Evolutionary conservation across 371 early-diverging fungal species (phyloP).

Genomic region (Mucor racemosus): DNA sequence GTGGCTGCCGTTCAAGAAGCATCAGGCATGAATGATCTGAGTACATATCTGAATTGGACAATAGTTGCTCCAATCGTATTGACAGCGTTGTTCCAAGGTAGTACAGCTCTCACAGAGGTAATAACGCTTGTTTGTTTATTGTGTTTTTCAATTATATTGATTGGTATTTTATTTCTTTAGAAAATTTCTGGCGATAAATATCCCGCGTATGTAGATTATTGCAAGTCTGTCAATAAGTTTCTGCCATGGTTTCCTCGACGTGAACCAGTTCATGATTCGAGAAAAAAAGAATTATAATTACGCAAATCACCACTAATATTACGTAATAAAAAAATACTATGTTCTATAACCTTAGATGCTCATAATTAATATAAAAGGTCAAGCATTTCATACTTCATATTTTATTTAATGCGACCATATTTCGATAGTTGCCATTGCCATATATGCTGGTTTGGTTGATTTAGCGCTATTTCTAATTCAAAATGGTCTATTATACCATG

Average conservation of each 20-base stretch:
- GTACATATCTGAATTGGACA: slow-evolving; percentile 60
- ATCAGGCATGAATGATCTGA: neutral
- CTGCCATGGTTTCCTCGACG: slow-evolving; percentile 60
- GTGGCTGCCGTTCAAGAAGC: slow-evolving; percentile 45
- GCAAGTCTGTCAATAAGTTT: slow-evolving; percentile 62
- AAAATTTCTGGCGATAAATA: slow-evolving; percentile 71
- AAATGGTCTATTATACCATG: no score
- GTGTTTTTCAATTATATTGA: slow-evolving; percentile 4
- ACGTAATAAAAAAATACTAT: no score
- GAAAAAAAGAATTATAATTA: slow-evolving; percentile 19
- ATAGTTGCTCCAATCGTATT: slow-evolving; percentile 62
- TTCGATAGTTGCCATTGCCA: no score
- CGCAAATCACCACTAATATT: no score
- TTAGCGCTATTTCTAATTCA: no score
- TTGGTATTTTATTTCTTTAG: slow-evolving; percentile 12
- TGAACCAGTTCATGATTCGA: neutral
- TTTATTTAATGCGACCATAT: no score
- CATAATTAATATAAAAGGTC: no score
- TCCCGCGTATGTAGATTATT: slow-evolving; percentile 73
- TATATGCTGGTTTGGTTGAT: no score
- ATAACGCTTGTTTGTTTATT: neutral
- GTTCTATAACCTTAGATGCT: neutral
- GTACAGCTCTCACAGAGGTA: slow-evolving; percentile 80
- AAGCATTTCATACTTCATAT: neutral
- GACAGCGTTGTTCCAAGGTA: slow-evolving; percentile 72